These are phyloP conservation scores for Candida arabinofermentans DNA, from an alignment of 805 yeast species.

Conservation along the genomic window DNA sequence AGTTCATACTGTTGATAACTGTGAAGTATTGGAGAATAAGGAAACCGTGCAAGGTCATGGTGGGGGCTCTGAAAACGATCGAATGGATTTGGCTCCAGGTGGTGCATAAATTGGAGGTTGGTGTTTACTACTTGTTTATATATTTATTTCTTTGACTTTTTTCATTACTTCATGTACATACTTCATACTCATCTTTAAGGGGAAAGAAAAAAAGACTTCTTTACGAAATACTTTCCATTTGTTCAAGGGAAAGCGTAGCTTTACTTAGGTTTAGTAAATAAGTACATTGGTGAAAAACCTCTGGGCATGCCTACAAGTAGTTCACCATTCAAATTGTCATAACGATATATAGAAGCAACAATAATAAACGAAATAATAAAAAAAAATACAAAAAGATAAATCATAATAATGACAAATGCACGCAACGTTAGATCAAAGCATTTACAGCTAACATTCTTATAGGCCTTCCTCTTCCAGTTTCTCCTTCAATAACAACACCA, in stretches of 20 bases:
- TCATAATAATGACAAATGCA: background rate
- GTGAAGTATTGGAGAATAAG: constrained; percentile 52
- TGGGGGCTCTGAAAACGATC: constrained; percentile 7
- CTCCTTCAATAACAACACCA: constrained; percentile 1
- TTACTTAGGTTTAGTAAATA: no score
- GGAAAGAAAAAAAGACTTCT: no score
- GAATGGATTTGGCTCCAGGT: constrained; percentile 21
- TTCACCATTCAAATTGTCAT: no score
- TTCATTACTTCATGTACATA: no score
- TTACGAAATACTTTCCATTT: no score
- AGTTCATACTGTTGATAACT: constrained; percentile 65
- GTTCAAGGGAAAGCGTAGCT: no score
- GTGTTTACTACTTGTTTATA: no score
- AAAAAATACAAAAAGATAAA: background rate
- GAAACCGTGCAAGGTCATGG: constrained; percentile 9
- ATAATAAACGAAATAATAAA: background rate
- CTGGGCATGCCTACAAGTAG: no score
- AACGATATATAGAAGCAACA: background rate
- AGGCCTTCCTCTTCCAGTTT: background rate
- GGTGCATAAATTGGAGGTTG: no score
- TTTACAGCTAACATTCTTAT: background rate
- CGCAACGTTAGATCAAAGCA: background rate
- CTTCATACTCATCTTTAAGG: no score
- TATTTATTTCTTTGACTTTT: no score
- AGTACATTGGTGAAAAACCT: no score